Conservation (phyloP, 2,329 filamentous ascomycete genomes). For the Cladosporium colombiae region DNA sequence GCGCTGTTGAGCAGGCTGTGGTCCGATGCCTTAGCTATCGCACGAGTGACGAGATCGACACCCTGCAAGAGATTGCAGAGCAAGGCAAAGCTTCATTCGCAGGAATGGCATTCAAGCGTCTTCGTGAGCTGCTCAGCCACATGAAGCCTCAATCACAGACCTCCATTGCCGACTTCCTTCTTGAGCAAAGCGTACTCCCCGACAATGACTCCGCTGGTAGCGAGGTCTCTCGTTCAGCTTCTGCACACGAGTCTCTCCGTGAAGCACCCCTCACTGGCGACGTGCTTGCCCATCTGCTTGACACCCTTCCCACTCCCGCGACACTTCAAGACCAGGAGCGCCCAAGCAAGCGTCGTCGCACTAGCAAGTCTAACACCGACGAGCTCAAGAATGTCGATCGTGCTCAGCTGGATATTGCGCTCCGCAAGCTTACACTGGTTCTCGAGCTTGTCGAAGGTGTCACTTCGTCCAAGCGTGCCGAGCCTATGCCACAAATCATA, state of each 20-base stretch:
- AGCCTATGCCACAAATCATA: slow-evolving; percentile 70
- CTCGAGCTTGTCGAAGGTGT: slow-evolving; percentile 78
- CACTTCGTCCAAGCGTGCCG: slow-evolving; percentile 63
- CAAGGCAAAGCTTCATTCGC: slow-evolving; percentile 53
- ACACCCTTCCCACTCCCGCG: slow-evolving; percentile 71
- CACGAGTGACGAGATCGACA: slow-evolving; percentile 58
- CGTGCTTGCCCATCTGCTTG: slow-evolving; percentile 70
- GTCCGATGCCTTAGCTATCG: slow-evolving; percentile 56
- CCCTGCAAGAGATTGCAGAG: slow-evolving; percentile 54
- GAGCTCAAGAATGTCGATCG: slow-evolving; percentile 63
- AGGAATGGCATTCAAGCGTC: slow-evolving; percentile 65
- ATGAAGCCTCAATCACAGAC: slow-evolving; percentile 66
- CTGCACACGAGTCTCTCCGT: slow-evolving; percentile 72
- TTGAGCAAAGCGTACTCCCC: slow-evolving; percentile 53
- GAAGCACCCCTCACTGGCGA: slow-evolving; percentile 72
- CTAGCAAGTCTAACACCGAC: slow-evolving; percentile 61
- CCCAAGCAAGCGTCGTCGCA: slow-evolving; percentile 76
- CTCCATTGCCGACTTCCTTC: slow-evolving; percentile 61
- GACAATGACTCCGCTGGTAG: slow-evolving; percentile 8
- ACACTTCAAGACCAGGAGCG: slow-evolving; percentile 72
- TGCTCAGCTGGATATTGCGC: slow-evolving; percentile 64
- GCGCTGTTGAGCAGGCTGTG: slow-evolving; percentile 52
- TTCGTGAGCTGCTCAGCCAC: slow-evolving; percentile 70
- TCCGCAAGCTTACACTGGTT: slow-evolving; percentile 81
- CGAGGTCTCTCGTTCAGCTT: slow-evolving; percentile 44